Base-by-base conservation (phyloP, 331 rosid species). In the Malus hybrid region DNA sequence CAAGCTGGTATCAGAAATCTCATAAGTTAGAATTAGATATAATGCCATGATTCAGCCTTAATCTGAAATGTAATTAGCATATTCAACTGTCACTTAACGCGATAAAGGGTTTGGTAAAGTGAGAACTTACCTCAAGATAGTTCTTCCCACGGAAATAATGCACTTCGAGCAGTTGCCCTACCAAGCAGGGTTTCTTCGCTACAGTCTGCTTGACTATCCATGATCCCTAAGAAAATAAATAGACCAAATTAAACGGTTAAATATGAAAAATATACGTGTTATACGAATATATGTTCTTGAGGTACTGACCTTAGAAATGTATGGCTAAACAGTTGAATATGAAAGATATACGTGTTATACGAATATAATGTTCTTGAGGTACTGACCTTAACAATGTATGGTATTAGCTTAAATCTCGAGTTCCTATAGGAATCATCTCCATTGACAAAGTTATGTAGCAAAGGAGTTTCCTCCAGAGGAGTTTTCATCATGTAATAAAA, bases 141-240 rank as follows among this genome's bases (percentile, higher is more conserved):
- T 93, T 93, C 80, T 80, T 89, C 72, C 97, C 97, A 4, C 90
- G 93, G 48, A 79, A 60, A 75, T 91, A 89, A 66, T 42, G 79
- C 32, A 81, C 28, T 81, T 93, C 91, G 18, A 93, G 83, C 0
- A 90, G 89, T 85, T 91, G 97, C 8, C 96, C 93, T 0, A 93
- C 28, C 77, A 93, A 88, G 82, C 97, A 93, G 13, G 98, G 92
- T 76, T 91, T 93, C 83, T 88, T 91, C 50, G 94, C 98, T 57
- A 93, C 98, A 82, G 94, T 91, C 78, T 91, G 98, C 78, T 93
- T 93, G 14, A 93, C 98, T 76, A 93, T 93, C 98, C 98, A 93
- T 29, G 97, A 91, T 79, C 98, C 98, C 98, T 91, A 78, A 75
- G 61, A 65, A 72, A 71, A 75, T 54, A 83, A 76, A 61, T 22